Evolutionary conservation across 2,329 filamentous ascomycete species (phyloP).

Genomic region (Cercospora sp.): DNA sequence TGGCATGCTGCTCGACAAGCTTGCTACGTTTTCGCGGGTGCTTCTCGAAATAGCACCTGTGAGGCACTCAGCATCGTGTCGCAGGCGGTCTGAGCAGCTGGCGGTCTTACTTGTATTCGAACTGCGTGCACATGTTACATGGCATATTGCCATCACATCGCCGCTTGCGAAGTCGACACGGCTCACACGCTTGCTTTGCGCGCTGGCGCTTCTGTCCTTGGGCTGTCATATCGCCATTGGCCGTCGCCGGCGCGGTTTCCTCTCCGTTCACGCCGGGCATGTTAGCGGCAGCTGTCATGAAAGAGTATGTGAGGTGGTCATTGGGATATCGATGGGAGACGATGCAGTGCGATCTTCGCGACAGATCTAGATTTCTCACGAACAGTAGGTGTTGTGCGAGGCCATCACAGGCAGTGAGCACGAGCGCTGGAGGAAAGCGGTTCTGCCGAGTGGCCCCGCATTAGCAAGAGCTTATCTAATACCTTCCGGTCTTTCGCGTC

Average conservation of each 20-base stretch:
- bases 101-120: constrained; percentile 48
- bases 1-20: constrained; percentile 36
- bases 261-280: constrained; percentile 5
- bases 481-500: neutral
- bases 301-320: neutral
- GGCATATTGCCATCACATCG: constrained; percentile 57
- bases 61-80: constrained; percentile 2
- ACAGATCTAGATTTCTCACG: neutral
- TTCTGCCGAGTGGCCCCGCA: constrained; percentile 3
- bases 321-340: neutral
- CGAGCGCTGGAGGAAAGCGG: neutral
- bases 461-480: neutral
- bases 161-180: constrained; percentile 57
- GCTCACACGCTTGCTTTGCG: constrained; percentile 43
- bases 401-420: neutral
- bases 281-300: neutral
- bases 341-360: neutral
- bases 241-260: neutral
- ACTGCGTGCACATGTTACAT: constrained; percentile 55
- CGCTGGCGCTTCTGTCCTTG: constrained; percentile 36
- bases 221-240: constrained; percentile 12
- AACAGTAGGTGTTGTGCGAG: neutral
- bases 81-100: constrained; percentile 46
- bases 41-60: constrained; percentile 29
- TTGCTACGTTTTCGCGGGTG: constrained; percentile 40